phyloP scores from a whole-genome alignment of 1,284 basidiomycete species.

The Trametes pubescens region DNA sequence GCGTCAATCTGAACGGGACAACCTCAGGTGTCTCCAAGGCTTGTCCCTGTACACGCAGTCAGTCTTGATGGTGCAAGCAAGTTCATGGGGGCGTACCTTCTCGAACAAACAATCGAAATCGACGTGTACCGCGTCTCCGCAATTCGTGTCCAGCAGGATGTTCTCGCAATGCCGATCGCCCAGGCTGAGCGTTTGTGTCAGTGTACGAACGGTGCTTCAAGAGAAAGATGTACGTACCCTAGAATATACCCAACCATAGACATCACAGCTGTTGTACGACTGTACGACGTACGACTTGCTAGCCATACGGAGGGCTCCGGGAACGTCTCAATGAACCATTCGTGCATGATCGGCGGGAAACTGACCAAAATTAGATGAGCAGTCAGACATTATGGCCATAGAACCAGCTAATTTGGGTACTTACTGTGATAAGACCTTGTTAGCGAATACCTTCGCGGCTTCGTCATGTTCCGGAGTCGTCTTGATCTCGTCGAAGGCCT shows the following conservation, averaged over 20 bases:
- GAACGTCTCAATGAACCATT: conserved; percentile 98
- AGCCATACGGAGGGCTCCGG: conserved; percentile 98
- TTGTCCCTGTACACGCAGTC: conserved; percentile 68
- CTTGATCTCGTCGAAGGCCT: conserved; percentile 66
- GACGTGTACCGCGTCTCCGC: conserved; percentile 95
- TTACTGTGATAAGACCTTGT: conserved; percentile 68
- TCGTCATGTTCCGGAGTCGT: conserved; percentile 53
- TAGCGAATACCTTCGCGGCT: conserved; percentile 66
- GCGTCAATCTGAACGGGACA: conserved; percentile 96
- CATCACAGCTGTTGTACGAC: conserved; percentile 95
- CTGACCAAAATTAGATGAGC: conserved; percentile 45
- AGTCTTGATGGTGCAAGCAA: background rate
- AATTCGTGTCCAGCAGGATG: conserved; percentile 90
- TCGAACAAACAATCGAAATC: conserved; percentile 99
- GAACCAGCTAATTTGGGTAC: conserved; percentile 35
- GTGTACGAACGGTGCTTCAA: conserved; percentile 15
- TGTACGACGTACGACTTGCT: conserved; percentile 86
- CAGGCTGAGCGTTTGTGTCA: conserved; percentile 59
- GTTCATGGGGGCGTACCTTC: conserved; percentile 59
- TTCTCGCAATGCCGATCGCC: conserved; percentile 99
- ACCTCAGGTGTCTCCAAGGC: conserved; percentile 90
- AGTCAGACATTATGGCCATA: background rate
- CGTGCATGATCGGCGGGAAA: conserved; percentile 90
- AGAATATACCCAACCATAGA: conserved; percentile 99
- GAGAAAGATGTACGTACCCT: conserved; percentile 64